These are phyloP conservation scores for Hericium erinaceus DNA, from an alignment of 768 basidiomycete genomes.

Conservation along the genomic window DNA sequence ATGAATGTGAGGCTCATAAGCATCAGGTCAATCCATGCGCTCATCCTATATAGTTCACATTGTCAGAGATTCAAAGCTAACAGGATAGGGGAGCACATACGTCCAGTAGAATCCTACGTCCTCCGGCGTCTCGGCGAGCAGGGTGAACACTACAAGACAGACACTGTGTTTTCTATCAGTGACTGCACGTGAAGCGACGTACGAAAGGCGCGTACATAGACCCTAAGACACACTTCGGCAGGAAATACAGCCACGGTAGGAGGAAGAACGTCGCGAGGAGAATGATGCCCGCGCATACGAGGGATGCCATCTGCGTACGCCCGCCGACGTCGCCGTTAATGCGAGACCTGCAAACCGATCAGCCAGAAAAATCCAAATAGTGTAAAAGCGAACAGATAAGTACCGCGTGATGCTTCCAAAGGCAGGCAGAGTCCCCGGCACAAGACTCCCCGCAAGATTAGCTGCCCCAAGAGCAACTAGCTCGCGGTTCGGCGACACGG, in stretches of 20 bases:
- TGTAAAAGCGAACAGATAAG: constrained; percentile 7
- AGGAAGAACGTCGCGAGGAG: constrained; percentile 86
- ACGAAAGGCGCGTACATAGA: constrained; percentile 50
- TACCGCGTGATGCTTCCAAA: constrained; percentile 90
- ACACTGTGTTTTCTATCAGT: constrained; percentile 39
- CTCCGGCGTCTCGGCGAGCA: constrained; percentile 80
- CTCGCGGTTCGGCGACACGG: constrained; percentile 90
- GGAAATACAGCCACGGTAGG: constrained; percentile 72
- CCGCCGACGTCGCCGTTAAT: constrained; percentile 88
- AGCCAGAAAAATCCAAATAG: background rate
- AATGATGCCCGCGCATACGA: constrained; percentile 66
- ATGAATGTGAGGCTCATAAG: constrained; percentile 86
- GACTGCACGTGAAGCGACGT: background rate
- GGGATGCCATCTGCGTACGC: constrained; percentile 80
- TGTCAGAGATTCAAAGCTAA: background rate
- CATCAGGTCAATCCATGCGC: constrained; percentile 85
- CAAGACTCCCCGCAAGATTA: constrained; percentile 69
- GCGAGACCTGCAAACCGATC: constrained; percentile 42
- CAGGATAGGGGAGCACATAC: constrained; percentile 28
- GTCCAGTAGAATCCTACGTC: constrained; percentile 80
- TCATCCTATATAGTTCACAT: constrained; percentile 41
- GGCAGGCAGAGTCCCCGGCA: constrained; percentile 86
- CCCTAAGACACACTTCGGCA: constrained; percentile 89
- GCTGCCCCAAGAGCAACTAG: constrained; percentile 86
- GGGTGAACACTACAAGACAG: constrained; percentile 73